A percentile compares a stretch with the other conserved stretches of the same genome.
Evolutionary conservation across 768 basidiomycete genomes (phyloP).

Genomic region (Boletus sensibilis): DNA sequence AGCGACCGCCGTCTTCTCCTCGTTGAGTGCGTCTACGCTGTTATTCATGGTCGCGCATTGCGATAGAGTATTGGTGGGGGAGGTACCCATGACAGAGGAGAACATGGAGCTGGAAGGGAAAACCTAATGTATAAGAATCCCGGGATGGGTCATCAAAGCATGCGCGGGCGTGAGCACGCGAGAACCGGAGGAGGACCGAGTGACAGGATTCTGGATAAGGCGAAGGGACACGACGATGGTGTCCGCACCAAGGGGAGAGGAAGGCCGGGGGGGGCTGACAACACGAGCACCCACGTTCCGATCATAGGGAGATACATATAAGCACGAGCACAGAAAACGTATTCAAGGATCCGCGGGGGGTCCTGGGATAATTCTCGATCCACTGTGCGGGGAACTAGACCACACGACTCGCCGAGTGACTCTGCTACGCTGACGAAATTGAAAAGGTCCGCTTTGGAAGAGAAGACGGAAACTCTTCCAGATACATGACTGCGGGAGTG

Average conservation of each 20-base stretch:
- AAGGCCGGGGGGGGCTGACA: slow-evolving; percentile 9
- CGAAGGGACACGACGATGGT: slow-evolving; percentile 7
- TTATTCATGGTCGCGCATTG: slow-evolving; percentile 33
- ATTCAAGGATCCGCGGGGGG: slow-evolving; percentile 32
- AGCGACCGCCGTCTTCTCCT: slow-evolving; percentile 22
- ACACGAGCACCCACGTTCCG: slow-evolving; percentile 11
- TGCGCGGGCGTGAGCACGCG: slow-evolving; percentile 9
- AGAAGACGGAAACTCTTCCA: slow-evolving; percentile 9
- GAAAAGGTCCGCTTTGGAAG: slow-evolving; percentile 9
- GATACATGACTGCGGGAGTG: slow-evolving; percentile 12
- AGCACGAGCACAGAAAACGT: slow-evolving; percentile 11
- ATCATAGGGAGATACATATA: slow-evolving; percentile 29
- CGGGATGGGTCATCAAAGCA: slow-evolving; percentile 16
- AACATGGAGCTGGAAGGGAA: not conserved
- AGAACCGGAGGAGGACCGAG: slow-evolving; percentile 8
- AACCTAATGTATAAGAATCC: slow-evolving; percentile 17
- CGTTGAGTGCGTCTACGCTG: slow-evolving; percentile 26
- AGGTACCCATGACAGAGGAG: slow-evolving; percentile 26
- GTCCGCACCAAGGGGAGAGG: slow-evolving; percentile 8
- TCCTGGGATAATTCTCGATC: slow-evolving; percentile 30
- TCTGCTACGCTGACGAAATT: slow-evolving; percentile 1
- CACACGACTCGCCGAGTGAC: slow-evolving; percentile 14
- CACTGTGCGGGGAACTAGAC: slow-evolving; percentile 29
- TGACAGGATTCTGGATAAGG: slow-evolving; percentile 3
- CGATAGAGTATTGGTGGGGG: slow-evolving; percentile 29